phyloP scores from a whole-genome alignment of 2,329 filamentous ascomycete species.

The Lasiodiplodia sp. region DNA sequence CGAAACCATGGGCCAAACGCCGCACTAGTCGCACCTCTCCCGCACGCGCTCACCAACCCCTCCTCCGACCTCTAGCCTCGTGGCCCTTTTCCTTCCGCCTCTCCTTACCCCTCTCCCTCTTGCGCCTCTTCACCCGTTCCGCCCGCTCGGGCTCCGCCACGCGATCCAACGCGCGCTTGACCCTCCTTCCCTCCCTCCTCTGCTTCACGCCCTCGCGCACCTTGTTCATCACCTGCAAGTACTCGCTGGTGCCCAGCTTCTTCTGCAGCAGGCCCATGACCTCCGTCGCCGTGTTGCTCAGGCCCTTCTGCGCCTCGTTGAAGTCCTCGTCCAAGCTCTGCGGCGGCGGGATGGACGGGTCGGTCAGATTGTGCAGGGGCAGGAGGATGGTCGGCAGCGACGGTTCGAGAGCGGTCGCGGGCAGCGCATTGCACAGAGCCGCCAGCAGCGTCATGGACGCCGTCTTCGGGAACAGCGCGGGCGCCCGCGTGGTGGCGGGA shows the following conservation, averaged over 20 bases:
- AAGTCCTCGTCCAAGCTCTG: conserved; percentile 68
- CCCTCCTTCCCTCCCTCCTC: conserved; percentile 75
- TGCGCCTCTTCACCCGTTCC: conserved; percentile 80
- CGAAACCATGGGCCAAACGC: background rate
- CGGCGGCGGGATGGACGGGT: conserved; percentile 75
- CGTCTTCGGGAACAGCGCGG: conserved; percentile 75
- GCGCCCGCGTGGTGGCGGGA: conserved; percentile 64
- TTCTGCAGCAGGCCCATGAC: conserved; percentile 84
- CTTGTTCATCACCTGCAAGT: conserved; percentile 74
- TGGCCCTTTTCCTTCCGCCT: conserved; percentile 76
- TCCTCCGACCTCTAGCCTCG: conserved; percentile 74
- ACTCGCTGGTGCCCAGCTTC: conserved; percentile 81
- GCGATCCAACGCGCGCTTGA: conserved; percentile 89
- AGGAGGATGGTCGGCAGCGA: conserved; percentile 71
- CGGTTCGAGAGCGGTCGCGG: conserved; percentile 63
- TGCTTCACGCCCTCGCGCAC: conserved; percentile 77
- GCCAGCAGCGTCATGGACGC: conserved; percentile 78
- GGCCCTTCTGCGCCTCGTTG: conserved; percentile 70
- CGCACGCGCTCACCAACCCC: conserved; percentile 61
- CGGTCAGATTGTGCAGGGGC: conserved; percentile 83
- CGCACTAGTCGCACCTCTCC: background rate
- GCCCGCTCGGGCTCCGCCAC: conserved; percentile 81
- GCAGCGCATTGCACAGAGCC: conserved; percentile 69
- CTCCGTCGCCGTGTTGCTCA: conserved; percentile 77
- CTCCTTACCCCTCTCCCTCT: conserved; percentile 66